phyloP scores from a whole-genome alignment of 805 yeast genomes.

The Candida awuae region DNA sequence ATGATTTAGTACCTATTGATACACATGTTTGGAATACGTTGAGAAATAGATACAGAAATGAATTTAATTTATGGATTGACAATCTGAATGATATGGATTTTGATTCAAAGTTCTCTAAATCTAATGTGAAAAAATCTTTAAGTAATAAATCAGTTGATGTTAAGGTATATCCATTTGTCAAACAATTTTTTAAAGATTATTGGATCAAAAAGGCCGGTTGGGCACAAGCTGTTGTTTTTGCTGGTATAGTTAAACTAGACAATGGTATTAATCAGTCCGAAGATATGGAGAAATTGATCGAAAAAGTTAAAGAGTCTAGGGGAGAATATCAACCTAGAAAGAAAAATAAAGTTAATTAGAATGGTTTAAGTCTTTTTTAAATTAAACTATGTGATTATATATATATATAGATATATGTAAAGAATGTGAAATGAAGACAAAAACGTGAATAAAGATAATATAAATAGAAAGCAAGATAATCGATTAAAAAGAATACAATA shows the following conservation, averaged over 20 bases:
- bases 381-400: neutral
- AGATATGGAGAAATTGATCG: constrained; percentile 5
- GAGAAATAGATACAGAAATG: constrained; percentile 54
- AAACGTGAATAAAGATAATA: neutral
- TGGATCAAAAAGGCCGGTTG: constrained; percentile 97
- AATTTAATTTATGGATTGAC: constrained; percentile 63
- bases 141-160: constrained; percentile 30
- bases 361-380: neutral
- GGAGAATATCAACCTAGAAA: neutral
- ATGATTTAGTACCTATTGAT: constrained; percentile 87
- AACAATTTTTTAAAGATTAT: constrained; percentile 38
- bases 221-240: constrained; percentile 94
- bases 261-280: constrained; percentile 46
- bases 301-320: neutral
- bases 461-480: neutral
- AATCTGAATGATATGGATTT: constrained; percentile 41
- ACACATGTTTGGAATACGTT: constrained; percentile 93
- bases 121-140: constrained; percentile 7
- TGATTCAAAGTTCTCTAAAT: neutral
- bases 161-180: constrained; percentile 31
- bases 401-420: constrained; percentile 2
- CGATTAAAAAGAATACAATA: no score
- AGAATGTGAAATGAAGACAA: constrained; percentile 1
- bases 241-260: constrained; percentile 65
- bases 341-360: neutral